These are phyloP conservation scores for Sugiyamaella boreocaroliniensis DNA, from an alignment of 805 yeast genomes.

Conservation along the genomic window DNA sequence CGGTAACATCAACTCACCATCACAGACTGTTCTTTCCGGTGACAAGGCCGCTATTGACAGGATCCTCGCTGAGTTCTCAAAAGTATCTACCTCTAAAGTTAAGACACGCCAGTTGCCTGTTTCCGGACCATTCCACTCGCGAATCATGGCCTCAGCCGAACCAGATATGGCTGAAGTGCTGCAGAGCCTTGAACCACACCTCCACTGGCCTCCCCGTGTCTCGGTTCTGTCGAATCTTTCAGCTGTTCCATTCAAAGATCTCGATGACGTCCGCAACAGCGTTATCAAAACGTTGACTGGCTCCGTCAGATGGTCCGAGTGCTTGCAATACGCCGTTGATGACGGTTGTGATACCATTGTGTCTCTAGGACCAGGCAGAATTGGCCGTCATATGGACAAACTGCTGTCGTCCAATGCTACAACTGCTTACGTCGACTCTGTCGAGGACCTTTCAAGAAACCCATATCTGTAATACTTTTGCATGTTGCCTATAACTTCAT, in stretches of 20 bases:
- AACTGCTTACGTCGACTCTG: not conserved
- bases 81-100: constrained; percentile 2
- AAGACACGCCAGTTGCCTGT: constrained; percentile 33
- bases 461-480: constrained; percentile 1
- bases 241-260: constrained; percentile 26
- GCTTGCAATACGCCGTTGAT: constrained; percentile 16
- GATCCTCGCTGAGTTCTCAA: constrained; percentile 17
- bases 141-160: constrained; percentile 35
- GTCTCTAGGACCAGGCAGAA: constrained; percentile 27
- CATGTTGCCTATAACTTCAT: not conserved
- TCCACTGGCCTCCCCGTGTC: constrained; percentile 22
- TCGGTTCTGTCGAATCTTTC: constrained; percentile 29
- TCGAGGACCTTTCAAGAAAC: not conserved
- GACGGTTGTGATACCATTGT: constrained; percentile 10
- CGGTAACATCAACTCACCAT: constrained; percentile 42
- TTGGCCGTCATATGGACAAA: constrained; percentile 21
- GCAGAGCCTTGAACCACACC: constrained; percentile 1
- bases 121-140: constrained; percentile 46
- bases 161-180: constrained; percentile 28
- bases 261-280: constrained; percentile 23
- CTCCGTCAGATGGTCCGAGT: constrained; percentile 31
- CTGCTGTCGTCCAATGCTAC: constrained; percentile 3
- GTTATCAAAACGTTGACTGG: constrained; percentile 23
- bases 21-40: constrained; percentile 44
- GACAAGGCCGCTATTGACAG: constrained; percentile 23